phyloP scores from a whole-genome alignment of 2,329 filamentous ascomycete species.

The Epichloe bromicola region DNA sequence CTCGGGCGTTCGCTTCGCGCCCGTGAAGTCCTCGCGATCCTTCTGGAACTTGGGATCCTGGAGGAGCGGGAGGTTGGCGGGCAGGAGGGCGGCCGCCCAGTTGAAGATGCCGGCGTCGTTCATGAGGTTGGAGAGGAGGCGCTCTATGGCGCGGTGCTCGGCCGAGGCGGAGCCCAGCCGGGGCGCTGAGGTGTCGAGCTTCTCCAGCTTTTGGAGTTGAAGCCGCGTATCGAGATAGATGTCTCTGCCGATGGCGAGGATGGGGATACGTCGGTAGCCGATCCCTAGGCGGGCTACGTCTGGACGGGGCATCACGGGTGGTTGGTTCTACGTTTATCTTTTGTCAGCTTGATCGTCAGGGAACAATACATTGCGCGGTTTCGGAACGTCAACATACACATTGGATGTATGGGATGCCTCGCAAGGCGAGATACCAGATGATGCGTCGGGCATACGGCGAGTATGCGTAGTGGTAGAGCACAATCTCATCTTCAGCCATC shows the following conservation, averaged over 20 bases:
- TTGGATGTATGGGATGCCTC: constrained; percentile 52
- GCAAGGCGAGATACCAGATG: constrained; percentile 54
- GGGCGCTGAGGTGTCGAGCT: constrained; percentile 32
- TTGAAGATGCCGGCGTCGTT: constrained; percentile 46
- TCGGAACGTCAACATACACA: constrained; percentile 32
- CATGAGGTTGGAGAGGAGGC: constrained; percentile 42
- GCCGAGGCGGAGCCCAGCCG: constrained; percentile 22
- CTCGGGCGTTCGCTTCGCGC: constrained; percentile 14
- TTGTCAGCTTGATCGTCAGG: no score
- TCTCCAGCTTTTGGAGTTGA: constrained; percentile 52
- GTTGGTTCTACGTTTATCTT: constrained; percentile 40
- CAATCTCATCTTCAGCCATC: constrained; percentile 23
- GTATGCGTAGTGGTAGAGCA: constrained; percentile 53
- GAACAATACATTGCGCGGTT: no score
- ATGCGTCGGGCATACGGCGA: constrained; percentile 53
- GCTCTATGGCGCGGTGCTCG: constrained; percentile 34
- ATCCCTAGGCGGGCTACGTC: constrained; percentile 49
- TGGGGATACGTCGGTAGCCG: constrained; percentile 55
- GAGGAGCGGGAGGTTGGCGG: constrained; percentile 37
- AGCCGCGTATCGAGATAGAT: constrained; percentile 59
- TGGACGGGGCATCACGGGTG: constrained; percentile 50
- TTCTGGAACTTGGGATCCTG: constrained; percentile 44
- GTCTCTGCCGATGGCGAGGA: constrained; percentile 52
- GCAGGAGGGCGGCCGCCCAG: constrained; percentile 41
- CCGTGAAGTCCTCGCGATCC: constrained; percentile 36